Base-by-base conservation (phyloP, 2,329 filamentous ascomycete genomes). In the Raffaelea deltoideospora region DNA sequence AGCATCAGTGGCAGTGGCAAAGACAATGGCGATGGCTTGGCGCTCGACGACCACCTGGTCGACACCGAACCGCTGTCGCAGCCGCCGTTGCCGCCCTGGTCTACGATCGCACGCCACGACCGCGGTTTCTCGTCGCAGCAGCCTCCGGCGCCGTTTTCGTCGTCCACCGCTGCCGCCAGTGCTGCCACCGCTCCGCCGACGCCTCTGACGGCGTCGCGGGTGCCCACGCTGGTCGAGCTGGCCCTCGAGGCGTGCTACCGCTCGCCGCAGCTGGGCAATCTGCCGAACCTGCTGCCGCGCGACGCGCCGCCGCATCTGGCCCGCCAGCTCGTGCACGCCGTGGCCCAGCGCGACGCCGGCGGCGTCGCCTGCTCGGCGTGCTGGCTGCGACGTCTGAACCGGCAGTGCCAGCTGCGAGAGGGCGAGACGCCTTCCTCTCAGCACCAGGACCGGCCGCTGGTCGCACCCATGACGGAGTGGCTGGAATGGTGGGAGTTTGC, bases 401-500 rank as follows among this genome's bases (percentile, higher is more conserved):
- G n/a, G n/a, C n/a, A n/a, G n/a, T n/a, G n/a, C n/a, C n/a, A n/a
- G n/a, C n/a, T n/a, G n/a, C n/a, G n/a, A n/a, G n/a, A n/a, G n/a
- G n/a, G n/a, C n/a, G n/a, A n/a, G n/a, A n/a, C n/a, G n/a, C n/a
- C n/a, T n/a, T n/a, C n/a, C n/a, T n/a, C n/a, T n/a, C n/a, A n/a
- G n/a, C 27, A n/a, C n/a, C 50, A 9, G 5, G 8, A 8, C 8
- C 8, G n/a, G 26, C 61, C 69, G 4, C 54, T 73, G 7, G 55
- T 68, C 8, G 39, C 42, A 18, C 67, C 73, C 3, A 53, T 63
- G 4, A 57, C 66, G 0, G 63, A 73, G 47, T 79, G 75, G 74
- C 53, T 79, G 8, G 75, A 79, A 47, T 79, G 74, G 68, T 72
- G 67, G 50, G 60, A 67, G 39, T 46, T 60, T 19, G 41, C 37